A percentile compares a stretch with the other conserved stretches of the same genome.
These are phyloP conservation scores for Salix suchowensis DNA, from an alignment of 345 rosid genomes.

Conservation along the genomic window DNA sequence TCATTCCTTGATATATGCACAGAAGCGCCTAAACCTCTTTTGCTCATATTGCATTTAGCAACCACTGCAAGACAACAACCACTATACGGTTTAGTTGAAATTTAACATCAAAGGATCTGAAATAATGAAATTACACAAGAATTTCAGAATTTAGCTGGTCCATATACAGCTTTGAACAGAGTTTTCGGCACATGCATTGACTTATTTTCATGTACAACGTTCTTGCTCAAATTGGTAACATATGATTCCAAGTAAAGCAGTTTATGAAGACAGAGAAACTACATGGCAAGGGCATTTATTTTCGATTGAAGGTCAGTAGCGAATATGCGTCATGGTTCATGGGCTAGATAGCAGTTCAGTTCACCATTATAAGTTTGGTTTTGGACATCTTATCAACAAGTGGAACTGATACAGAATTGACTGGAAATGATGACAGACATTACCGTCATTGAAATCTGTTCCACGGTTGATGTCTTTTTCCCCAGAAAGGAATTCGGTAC, in stretches of 20 bases:
- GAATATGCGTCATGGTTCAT: neutral
- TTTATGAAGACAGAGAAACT: neutral
- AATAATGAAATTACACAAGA: neutral
- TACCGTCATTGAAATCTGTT: constrained; percentile 41
- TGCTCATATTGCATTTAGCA: constrained; percentile 12
- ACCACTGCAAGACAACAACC: constrained; percentile 1
- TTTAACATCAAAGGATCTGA: neutral
- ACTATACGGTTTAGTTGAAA: constrained; percentile 1
- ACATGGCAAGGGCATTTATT: too few relatives aligned
- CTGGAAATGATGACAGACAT: neutral
- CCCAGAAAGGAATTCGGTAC: constrained; percentile 10
- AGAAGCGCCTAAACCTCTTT: constrained; percentile 11
- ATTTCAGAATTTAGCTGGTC: constrained; percentile 1
- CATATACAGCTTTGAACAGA: neutral
- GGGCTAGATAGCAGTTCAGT: neutral
- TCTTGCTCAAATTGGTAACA: neutral
- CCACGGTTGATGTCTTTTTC: constrained; percentile 18
- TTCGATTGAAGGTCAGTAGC: neutral
- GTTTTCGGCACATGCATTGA: neutral
- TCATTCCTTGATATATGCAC: constrained; percentile 18
- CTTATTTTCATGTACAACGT: constrained; percentile 2
- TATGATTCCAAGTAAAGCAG: neutral
- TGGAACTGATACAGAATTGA: neutral
- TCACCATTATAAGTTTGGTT: neutral
- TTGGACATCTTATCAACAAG: neutral